A percentile compares a stretch with the other conserved stretches of the same genome.
These are phyloP conservation scores for Lipomyces orientalis DNA, from an alignment of 805 yeast genomes.

Conservation along the genomic window DNA sequence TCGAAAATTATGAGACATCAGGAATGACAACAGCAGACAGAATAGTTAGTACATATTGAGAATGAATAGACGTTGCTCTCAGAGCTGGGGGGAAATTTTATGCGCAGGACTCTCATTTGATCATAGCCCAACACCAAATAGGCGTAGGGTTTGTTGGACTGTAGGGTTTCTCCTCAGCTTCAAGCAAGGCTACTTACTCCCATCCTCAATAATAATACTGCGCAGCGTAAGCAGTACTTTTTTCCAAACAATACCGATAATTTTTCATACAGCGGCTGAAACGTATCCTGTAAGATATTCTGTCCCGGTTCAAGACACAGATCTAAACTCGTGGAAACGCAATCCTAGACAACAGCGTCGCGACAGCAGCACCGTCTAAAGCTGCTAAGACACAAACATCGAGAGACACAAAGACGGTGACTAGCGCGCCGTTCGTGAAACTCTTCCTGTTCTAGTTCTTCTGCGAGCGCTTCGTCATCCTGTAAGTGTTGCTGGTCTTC, in stretches of 20 bases:
- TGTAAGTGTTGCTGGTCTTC: background rate
- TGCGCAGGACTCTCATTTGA: no score
- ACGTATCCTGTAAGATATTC: conserved; percentile 69
- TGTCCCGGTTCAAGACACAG: conserved; percentile 74
- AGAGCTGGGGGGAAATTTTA: no score
- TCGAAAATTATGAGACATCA: conserved; percentile 8
- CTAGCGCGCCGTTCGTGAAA: conserved; percentile 11
- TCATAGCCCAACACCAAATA: no score
- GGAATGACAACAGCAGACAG: conserved; percentile 44
- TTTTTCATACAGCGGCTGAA: conserved; percentile 78
- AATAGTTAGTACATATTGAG: no score
- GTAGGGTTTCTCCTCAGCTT: background rate
- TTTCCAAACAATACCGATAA: conserved; percentile 61
- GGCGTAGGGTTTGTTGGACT: no score
- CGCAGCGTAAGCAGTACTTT: conserved; percentile 48
- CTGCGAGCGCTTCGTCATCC: conserved; percentile 12
- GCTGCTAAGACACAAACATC: conserved; percentile 54
- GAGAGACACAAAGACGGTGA: conserved; percentile 25
- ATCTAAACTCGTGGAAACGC: conserved; percentile 61
- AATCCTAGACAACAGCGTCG: conserved; percentile 59
- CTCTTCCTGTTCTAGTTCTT: conserved; percentile 16
- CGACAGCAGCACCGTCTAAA: conserved; percentile 58
- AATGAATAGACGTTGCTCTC: conserved; percentile 41
- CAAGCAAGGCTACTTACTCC: no score
- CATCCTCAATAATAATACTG: background rate